phyloP scores from a whole-genome alignment of 1,139 yeast genomes.

The Hyphopichia buzzinii region DNA sequence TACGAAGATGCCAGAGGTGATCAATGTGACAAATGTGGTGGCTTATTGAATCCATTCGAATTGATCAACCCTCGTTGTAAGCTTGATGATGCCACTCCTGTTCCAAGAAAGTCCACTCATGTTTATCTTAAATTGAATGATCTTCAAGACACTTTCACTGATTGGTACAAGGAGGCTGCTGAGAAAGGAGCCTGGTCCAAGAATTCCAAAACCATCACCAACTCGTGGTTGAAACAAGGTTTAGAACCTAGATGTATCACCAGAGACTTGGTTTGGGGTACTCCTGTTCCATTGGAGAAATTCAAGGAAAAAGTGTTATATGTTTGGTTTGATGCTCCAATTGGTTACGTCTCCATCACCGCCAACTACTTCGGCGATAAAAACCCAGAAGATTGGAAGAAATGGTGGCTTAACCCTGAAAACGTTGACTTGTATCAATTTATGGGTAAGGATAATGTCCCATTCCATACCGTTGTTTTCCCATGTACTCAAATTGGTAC shows the following conservation, averaged over 20 bases:
- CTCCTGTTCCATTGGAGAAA: constrained; percentile 87
- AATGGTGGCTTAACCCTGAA: constrained; percentile 92
- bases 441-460: constrained; percentile 99
- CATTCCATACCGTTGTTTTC: constrained; percentile 97
- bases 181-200: constrained; percentile 85
- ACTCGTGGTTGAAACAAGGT: constrained; percentile 93
- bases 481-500: constrained; percentile 93
- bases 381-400: constrained; percentile 55
- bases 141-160: constrained; percentile 68
- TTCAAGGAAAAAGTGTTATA: constrained; percentile 87
- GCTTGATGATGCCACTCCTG: constrained; percentile 79
- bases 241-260: constrained; percentile 94
- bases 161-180: constrained; percentile 71
- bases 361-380: constrained; percentile 75
- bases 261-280: constrained; percentile 97
- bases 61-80: constrained; percentile 94
- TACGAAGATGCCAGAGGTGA: constrained; percentile 99
- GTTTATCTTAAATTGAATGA: constrained; percentile 81
- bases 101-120: constrained; percentile 79
- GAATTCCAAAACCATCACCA: constrained; percentile 83
- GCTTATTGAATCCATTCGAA: constrained; percentile 85
- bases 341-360: constrained; percentile 94
- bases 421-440: constrained; percentile 85
- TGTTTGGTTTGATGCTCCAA: constrained; percentile 98
- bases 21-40: constrained; percentile 97